A percentile compares a stretch with the other conserved stretches of the same genome.
Evolutionary conservation across 1,139 yeast species (phyloP).

Genomic region (Geotrichum klebahnii): DNA sequence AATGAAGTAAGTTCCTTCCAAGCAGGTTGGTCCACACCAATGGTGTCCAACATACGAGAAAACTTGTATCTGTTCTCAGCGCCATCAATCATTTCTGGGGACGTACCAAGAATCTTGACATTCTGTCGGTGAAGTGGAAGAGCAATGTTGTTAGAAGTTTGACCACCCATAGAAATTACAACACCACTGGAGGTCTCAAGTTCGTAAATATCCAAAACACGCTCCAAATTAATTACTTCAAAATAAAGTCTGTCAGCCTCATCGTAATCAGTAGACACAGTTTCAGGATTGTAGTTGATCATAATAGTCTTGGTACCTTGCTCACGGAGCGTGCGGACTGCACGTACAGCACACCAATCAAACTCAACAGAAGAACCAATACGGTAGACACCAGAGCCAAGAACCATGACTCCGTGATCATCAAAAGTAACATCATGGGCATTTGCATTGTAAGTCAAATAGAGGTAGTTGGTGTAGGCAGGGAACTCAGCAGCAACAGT

Average conservation of each 20-base stretch:
- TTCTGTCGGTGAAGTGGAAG: slow-evolving; percentile 65
- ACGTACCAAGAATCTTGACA: slow-evolving; percentile 87
- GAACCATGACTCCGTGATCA: slow-evolving; percentile 88
- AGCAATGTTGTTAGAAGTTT: slow-evolving; percentile 95
- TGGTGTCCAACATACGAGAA: slow-evolving; percentile 87
- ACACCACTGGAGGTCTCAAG: slow-evolving; percentile 85
- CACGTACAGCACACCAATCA: slow-evolving; percentile 98
- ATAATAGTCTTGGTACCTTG: slow-evolving; percentile 86
- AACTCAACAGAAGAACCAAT: slow-evolving; percentile 98
- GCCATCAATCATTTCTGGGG: slow-evolving; percentile 90
- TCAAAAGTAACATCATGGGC: slow-evolving; percentile 77
- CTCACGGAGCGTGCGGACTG: slow-evolving; percentile 89
- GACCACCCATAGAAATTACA: slow-evolving; percentile 96
- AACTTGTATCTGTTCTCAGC: slow-evolving; percentile 99
- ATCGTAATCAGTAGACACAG: slow-evolving; percentile 96
- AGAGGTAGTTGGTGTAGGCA: slow-evolving; percentile 89
- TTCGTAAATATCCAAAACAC: slow-evolving; percentile 96
- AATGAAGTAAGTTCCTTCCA: slow-evolving; percentile 94
- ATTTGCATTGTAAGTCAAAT: slow-evolving; percentile 92
- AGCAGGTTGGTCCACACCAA: slow-evolving; percentile 91
- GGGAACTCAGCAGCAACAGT: slow-evolving; percentile 99
- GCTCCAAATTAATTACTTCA: slow-evolving; percentile 90
- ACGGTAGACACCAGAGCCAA: slow-evolving; percentile 97
- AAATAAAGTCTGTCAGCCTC: slow-evolving; percentile 96
- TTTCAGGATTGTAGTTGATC: slow-evolving; percentile 97